Evolutionary conservation across 805 yeast genomes (phyloP).

Genomic region (Kazachstania taianensis): DNA sequence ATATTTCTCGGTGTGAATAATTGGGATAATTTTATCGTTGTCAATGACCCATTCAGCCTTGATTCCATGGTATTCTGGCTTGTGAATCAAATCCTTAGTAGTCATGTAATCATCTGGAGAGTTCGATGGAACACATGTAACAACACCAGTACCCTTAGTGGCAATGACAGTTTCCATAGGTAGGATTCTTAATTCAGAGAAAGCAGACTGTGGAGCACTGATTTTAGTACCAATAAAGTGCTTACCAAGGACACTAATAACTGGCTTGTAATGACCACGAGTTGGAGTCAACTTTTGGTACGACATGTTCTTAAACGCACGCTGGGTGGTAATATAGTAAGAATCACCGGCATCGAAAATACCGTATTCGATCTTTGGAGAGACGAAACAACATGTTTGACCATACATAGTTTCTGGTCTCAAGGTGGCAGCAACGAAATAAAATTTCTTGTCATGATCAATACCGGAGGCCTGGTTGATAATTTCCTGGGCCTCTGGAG

Average conservation of each 20-base stretch:
- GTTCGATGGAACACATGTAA: conserved; percentile 97
- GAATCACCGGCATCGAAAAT: conserved; percentile 73
- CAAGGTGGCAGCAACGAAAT: conserved; percentile 88
- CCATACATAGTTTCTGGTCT: conserved; percentile 99
- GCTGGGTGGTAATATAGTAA: conserved; percentile 78
- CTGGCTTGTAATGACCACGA: conserved; percentile 67
- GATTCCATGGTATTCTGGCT: conserved; percentile 83
- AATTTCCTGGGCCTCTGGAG: conserved; percentile 36
- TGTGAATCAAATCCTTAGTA: conserved; percentile 69
- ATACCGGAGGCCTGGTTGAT: conserved; percentile 28
- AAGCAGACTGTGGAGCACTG: conserved; percentile 69
- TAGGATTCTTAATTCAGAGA: conserved; percentile 64
- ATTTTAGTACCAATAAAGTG: conserved; percentile 78
- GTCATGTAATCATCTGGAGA: conserved; percentile 96
- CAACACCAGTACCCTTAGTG: conserved; percentile 96
- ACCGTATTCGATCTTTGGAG: conserved; percentile 90
- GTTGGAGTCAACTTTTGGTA: conserved; percentile 86
- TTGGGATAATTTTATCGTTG: conserved; percentile 57
- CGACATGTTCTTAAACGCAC: conserved; percentile 96
- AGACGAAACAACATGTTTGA: conserved; percentile 95
- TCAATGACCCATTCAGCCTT: conserved; percentile 74
- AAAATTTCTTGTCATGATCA: conserved; percentile 51
- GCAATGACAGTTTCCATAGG: conserved; percentile 98
- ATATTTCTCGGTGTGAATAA: conserved; percentile 71
- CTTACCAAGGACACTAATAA: conserved; percentile 54